These are phyloP conservation scores for Liriodendron chinense DNA, from an alignment of 164 flowering plant species.

Conservation along the genomic window DNA sequence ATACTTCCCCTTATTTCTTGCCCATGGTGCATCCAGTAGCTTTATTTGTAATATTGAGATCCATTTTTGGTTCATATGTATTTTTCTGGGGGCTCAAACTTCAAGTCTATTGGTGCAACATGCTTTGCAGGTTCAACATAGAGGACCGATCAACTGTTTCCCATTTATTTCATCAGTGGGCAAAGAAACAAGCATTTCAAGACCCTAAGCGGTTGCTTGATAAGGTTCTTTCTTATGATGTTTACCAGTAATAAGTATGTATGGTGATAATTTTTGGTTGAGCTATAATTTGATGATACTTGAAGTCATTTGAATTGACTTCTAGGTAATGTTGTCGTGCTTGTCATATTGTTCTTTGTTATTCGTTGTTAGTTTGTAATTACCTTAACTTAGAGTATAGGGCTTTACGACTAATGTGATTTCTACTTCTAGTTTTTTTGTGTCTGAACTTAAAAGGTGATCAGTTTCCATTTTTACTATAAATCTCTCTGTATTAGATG, in stretches of 20 bases:
- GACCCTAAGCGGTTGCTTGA: constrained; percentile 84
- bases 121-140: constrained; percentile 47
- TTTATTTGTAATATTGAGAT: not conserved
- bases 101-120: not conserved
- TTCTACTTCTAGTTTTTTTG: too few species aligned
- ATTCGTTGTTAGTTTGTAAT: not conserved
- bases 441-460: too few species aligned
- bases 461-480: too few species aligned
- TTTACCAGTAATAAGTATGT: not conserved
- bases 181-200: constrained; percentile 84
- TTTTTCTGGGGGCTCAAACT: not conserved
- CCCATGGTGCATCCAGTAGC: not conserved
- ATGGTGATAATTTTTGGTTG: not conserved
- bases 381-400: too few species aligned
- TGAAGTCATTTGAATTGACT: not conserved
- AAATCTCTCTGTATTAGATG: too few species aligned
- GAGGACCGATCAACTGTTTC: constrained; percentile 77
- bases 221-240: constrained; percentile 52
- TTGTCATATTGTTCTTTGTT: not conserved
- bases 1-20: not conserved
- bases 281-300: not conserved
- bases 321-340: not conserved
- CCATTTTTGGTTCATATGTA: not conserved
- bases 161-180: constrained; percentile 90
- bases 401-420: too few species aligned